Evolutionary conservation across 2,329 filamentous ascomycete species (phyloP), one percentile per base, ranked within the genome.

Genomic region (Aschersonia sp.): DNA sequence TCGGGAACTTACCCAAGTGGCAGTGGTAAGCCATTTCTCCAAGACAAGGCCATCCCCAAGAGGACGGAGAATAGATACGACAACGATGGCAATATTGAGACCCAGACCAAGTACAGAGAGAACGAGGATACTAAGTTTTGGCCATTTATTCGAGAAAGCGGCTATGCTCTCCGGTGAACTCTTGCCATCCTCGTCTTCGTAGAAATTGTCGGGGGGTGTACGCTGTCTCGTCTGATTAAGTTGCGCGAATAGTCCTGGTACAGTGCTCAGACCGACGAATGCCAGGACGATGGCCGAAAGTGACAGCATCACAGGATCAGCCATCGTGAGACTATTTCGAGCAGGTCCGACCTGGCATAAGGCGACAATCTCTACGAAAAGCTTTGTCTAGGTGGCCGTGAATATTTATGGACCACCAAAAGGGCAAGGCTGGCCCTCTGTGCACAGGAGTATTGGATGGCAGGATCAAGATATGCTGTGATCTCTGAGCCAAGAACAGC

Each of bases 101-200:
- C 65, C 68, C 11, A 77, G 62, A 2, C 81, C 82, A 39, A 68
- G 50, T 10, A 69, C 48, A 0, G 78, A 73, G n/a, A 76, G 69
- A 4, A 77, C 35, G 5, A 77, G 58, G 43, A 84, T 67, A 29
- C 69, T 58, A 4, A 66, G 51, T 58, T 82, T 83, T 47, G 79
- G 72, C 49, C 70, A 56, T 49, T 67, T 75, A 52, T 77, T 73
- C 31, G 81, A 83, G 58, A 81, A 88, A 40, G 69, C 70, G 29
- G 71, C 70, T 46, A 79, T 59, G 1, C 79, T 78, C 57, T 83
- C 78, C 41, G 76, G 70, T 0, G 79, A 83, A 32, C 81, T 82
- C 52, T 73, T 70, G 45, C 84, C 84, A 62, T 89, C 84, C 51
- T 72, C 65, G 57, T 89, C 84, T 54, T 79, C 67, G 56, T 88